Base-by-base conservation (phyloP, 352 stramenopile species). In the Globisporangium echinulatum region DNA sequence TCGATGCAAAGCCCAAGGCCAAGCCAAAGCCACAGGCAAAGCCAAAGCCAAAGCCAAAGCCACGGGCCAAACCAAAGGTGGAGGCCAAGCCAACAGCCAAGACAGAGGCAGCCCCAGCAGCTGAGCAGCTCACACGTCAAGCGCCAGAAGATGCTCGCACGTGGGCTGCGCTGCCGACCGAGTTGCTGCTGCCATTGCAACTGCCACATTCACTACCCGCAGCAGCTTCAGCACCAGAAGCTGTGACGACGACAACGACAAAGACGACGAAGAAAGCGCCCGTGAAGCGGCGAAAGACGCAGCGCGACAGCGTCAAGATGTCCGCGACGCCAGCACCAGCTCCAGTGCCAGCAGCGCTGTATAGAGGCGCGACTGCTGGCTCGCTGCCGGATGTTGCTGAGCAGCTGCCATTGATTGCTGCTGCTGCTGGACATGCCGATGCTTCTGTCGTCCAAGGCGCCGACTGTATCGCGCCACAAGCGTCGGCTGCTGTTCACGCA, bases 201-300 rank as follows among this genome's bases (percentile, higher is more conserved):
- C n/a, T 36, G n/a, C n/a, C 47, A 8, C 11, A 8, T 15, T 15
- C 43, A n/a, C 43, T n/a, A 17, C 43, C 47, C 1, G 33, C 15
- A 14, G 13, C 44, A n/a, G 17, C 47, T 36, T 15, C 10, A 14
- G 7, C 47, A 15, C 2, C 25, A 33, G 25, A 33, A 33, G 25
- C 25, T 33, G 25, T 33, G 25, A 33, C 25, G 25, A 33, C 25
- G 25, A 33, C 25, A 33, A 33, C 25, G 25, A 33, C 25, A 3
- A 33, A 33, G 25, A 33, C 25, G 25, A 42, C n/a, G 40, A 58
- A 50, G 42, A 14, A 38, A 17, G 48, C 7, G 17, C 37, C 56
- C 5, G 48, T 37, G 17, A 54, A 55, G 36, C 42, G 58, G 38
- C 11, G 25, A 38, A 56, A 56, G 42, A 52, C 50, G 10, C 57